Evolutionary conservation across 106 monocot species (phyloP).

Genomic region (Posidonia australis): DNA sequence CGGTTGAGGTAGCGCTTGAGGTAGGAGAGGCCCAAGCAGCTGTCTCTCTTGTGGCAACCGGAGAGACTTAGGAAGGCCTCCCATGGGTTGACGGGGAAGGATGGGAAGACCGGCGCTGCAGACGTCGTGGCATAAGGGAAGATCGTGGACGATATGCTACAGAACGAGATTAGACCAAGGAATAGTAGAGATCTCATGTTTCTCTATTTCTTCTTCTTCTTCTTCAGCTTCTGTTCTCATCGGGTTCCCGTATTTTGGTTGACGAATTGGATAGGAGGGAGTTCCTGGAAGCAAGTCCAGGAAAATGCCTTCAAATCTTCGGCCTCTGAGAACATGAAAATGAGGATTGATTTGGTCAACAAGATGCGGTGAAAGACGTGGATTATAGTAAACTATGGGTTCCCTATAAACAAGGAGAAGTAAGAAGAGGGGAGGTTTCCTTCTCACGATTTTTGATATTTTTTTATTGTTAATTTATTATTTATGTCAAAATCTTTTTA

Average conservation of each 20-base stretch:
- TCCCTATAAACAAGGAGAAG: too few species aligned
- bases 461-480: too few species aligned
- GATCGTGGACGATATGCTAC: not conserved
- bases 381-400: too few species aligned
- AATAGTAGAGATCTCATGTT: slow-evolving; percentile 1
- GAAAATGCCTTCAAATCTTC: too few species aligned
- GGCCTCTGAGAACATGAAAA: too few species aligned
- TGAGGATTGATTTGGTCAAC: too few species aligned
- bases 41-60: slow-evolving; percentile 11
- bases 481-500: too few species aligned
- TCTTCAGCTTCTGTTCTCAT: not conserved
- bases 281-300: too few species aligned
- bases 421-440: too few species aligned
- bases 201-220: not conserved
- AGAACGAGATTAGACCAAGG: not conserved
- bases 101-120: not conserved
- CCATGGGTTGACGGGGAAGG: slow-evolving; percentile 10
- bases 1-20: slow-evolving; percentile 9
- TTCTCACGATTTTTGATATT: too few species aligned
- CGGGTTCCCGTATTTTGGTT: not conserved
- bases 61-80: slow-evolving; percentile 7
- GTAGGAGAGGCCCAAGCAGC: slow-evolving; percentile 9
- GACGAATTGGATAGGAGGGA: not conserved
- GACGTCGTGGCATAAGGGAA: not conserved
- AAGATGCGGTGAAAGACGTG: too few species aligned